Base-by-base conservation (phyloP, 495 filamentous ascomycete species). In the Hypoxylon lenormandii region DNA sequence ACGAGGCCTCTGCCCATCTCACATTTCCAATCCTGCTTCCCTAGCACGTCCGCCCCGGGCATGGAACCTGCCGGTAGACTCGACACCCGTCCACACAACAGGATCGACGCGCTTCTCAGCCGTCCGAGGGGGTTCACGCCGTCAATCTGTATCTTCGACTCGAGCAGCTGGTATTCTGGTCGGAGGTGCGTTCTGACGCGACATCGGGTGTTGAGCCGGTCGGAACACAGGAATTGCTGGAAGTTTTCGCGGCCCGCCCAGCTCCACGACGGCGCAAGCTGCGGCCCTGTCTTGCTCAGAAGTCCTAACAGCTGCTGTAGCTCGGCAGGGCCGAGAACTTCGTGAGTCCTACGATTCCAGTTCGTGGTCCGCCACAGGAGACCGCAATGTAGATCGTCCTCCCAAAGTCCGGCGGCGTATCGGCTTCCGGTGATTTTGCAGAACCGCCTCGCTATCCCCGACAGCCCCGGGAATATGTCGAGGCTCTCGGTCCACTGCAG, bases 401-500 rank as follows among this genome's bases (percentile, higher is more conserved):
- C 40, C 40, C 40, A 43, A 2, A 43, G 40, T 3, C 40, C 40
- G 40, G 40, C 40, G 40, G n/a, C n/a, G 40, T 43, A 43, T 16
- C 40, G 40, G 15, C n/a, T 18, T 3, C 40, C 40, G 5, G 40
- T 43, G 40, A 43, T 18, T 7, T 15, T 18, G 40, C 13, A 4
- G 7, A 43, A 43, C 15, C 40, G 40, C 40, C 40, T 1, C 40
- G 40, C 40, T 16, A 43, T 43, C 40, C 40, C 40, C 15, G 40
- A 43, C 13, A 43, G 45, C 45, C 45, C 18, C 1, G 45, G 45
- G 45, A 22, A 22, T 16, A 26, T 3, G 8, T 47, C 45, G 19
- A 22, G 45, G 8, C 21, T 22, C 45, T 47, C 45, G 45, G 45
- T 47, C 45, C 45, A 47, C 19, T 47, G 18, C 18, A 47, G 45